Percentiles rank a stretch among this genome's conserved stretches.
Conservation (phyloP, 106 monocot species). For the Acorus calamus region DNA sequence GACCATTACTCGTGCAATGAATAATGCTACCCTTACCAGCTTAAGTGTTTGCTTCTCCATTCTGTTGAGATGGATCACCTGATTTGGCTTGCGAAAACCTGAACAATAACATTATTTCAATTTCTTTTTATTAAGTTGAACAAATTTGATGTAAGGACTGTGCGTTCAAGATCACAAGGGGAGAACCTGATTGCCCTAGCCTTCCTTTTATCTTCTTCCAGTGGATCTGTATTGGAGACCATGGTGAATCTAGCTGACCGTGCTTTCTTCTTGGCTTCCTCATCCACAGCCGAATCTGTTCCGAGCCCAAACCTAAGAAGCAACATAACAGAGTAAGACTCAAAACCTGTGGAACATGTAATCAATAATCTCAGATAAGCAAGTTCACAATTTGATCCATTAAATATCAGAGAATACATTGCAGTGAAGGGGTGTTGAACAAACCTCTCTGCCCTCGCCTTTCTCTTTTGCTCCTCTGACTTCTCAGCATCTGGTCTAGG, state of each 20-base stretch:
- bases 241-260: slow-evolving; percentile 43
- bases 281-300: slow-evolving; percentile 14
- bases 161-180: background rate
- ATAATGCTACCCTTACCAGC: slow-evolving; percentile 16
- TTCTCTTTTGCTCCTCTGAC: slow-evolving; percentile 27
- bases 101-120: background rate
- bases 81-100: slow-evolving; percentile 27
- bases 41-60: slow-evolving; percentile 16
- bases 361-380: background rate
- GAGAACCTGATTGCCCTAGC: slow-evolving; percentile 57
- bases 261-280: slow-evolving; percentile 67
- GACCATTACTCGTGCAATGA: background rate
- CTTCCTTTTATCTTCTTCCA: slow-evolving; percentile 71
- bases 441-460: slow-evolving; percentile 27
- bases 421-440: too few relatives aligned
- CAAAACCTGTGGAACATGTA: slow-evolving; percentile 1
- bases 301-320: slow-evolving; percentile 36
- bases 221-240: slow-evolving; percentile 13
- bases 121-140: too few relatives aligned
- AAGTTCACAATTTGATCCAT: too few relatives aligned
- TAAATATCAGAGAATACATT: too few relatives aligned
- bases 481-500: slow-evolving; percentile 9
- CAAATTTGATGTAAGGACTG: too few relatives aligned
- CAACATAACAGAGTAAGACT: slow-evolving; percentile 1
- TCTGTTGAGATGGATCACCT: slow-evolving; percentile 13